A percentile compares a stretch with the other conserved stretches of the same genome.
Evolutionary conservation across 1,284 basidiomycete genomes (phyloP).

Genomic region (Xanthoconium separans): DNA sequence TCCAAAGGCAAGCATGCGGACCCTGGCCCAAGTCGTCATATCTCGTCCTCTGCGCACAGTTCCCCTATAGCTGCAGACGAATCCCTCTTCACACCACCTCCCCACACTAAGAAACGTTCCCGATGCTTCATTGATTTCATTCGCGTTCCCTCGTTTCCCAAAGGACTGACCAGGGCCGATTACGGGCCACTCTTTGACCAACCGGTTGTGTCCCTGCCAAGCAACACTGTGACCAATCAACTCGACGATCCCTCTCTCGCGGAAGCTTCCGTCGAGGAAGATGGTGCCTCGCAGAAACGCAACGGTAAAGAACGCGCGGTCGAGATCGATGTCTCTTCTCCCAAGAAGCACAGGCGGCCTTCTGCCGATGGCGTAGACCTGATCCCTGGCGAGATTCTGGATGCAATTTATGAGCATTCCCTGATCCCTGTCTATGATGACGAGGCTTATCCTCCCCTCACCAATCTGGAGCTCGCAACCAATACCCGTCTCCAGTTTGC

Average conservation of each 20-base stretch:
- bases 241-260: neutral
- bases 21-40: conserved; percentile 6
- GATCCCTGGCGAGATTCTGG: neutral
- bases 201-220: neutral
- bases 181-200: conserved; percentile 14
- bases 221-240: neutral
- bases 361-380: neutral
- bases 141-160: conserved; percentile 21
- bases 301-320: conserved; percentile 27
- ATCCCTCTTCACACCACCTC: conserved; percentile 34
- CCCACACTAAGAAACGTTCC: conserved; percentile 9
- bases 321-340: conserved; percentile 6
- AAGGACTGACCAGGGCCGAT: conserved; percentile 20
- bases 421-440: conserved; percentile 18
- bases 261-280: neutral
- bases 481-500: conserved; percentile 29
- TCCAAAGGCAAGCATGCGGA: neutral
- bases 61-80: conserved; percentile 12
- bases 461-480: conserved; percentile 9
- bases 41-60: neutral
- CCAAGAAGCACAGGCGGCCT: neutral
- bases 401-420: conserved; percentile 10
- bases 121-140: conserved; percentile 18
- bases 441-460: conserved; percentile 20
- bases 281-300: neutral